Conservation (phyloP, 2,329 filamentous ascomycete genomes). For the Fusarium udum region DNA sequence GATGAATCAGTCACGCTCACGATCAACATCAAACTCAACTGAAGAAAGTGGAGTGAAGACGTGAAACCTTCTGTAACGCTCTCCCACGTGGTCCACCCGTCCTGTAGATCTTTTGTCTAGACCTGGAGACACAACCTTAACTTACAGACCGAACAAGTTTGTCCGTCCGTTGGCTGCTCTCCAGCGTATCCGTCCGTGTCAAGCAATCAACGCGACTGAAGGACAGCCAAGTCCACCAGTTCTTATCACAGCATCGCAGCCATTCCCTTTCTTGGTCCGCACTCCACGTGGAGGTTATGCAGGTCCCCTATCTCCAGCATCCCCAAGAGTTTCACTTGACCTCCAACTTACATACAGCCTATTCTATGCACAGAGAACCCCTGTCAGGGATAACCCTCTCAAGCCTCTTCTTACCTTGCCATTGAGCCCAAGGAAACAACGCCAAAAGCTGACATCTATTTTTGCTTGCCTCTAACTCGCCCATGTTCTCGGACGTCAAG, state of each 20-base stretch:
- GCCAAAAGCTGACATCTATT: neutral
- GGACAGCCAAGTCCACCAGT: neutral
- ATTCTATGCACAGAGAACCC: neutral
- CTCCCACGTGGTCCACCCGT: constrained; percentile 35
- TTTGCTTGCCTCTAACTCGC: neutral
- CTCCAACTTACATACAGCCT: neutral
- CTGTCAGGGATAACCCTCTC: constrained; percentile 11
- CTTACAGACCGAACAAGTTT: neutral
- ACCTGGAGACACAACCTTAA: constrained; percentile 15
- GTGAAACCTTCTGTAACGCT: constrained; percentile 27
- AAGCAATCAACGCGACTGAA: neutral
- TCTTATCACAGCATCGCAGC: constrained; percentile 21
- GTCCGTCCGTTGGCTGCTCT: neutral
- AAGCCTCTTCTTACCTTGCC: neutral
- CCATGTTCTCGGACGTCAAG: constrained; percentile 12
- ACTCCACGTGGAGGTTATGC: constrained; percentile 40
- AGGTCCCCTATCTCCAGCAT: constrained; percentile 39
- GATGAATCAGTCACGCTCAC: constrained; percentile 5
- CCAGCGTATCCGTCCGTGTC: neutral
- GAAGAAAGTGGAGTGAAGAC: neutral
- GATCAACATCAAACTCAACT: constrained; percentile 24
- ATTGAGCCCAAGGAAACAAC: neutral
- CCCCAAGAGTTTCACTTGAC: constrained; percentile 24
- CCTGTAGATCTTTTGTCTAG: constrained; percentile 9
- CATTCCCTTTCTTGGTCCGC: constrained; percentile 17